A percentile compares a stretch with the other conserved stretches of the same genome.
These are phyloP conservation scores for Hemileia vastatrix DNA, from an alignment of 1,284 basidiomycete genomes.

Conservation along the genomic window DNA sequence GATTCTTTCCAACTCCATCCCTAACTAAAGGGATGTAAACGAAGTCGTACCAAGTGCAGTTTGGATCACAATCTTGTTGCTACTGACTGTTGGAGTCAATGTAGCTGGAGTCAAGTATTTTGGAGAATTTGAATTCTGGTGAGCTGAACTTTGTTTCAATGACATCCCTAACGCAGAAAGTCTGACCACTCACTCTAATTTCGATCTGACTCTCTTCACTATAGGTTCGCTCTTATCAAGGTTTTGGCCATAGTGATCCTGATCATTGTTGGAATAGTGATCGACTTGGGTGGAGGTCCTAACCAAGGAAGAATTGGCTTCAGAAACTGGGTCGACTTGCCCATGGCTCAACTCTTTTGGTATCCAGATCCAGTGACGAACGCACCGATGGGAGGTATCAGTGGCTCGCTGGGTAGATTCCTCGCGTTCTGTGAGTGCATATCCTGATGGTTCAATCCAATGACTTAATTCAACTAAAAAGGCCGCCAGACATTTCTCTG, in stretches of 20 bases:
- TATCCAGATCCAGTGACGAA: constrained; percentile 55
- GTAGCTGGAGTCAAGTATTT: constrained; percentile 54
- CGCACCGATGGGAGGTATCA: constrained; percentile 34
- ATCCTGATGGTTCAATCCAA: no score
- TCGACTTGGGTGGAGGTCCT: constrained; percentile 64
- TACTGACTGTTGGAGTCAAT: constrained; percentile 25
- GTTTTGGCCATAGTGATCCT: constrained; percentile 46
- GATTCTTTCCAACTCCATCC: no score
- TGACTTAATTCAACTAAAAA: no score
- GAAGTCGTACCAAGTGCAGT: no score
- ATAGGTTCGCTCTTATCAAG: not conserved
- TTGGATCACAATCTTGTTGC: constrained; percentile 29
- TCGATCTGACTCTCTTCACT: not conserved
- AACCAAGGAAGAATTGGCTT: constrained; percentile 54
- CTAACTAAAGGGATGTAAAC: no score
- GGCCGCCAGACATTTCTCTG: constrained; percentile 43
- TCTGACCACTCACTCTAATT: constrained; percentile 20
- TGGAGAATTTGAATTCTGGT: constrained; percentile 53
- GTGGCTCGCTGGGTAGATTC: constrained; percentile 40
- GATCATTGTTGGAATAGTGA: constrained; percentile 56
- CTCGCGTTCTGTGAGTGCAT: constrained; percentile 45
- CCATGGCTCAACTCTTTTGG: constrained; percentile 15
- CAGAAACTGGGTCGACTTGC: constrained; percentile 54
- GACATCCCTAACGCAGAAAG: no score
- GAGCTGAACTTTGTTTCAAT: not conserved